Base-by-base conservation (phyloP, 2,329 filamentous ascomycete genomes). In the Apiospora aurea region DNA sequence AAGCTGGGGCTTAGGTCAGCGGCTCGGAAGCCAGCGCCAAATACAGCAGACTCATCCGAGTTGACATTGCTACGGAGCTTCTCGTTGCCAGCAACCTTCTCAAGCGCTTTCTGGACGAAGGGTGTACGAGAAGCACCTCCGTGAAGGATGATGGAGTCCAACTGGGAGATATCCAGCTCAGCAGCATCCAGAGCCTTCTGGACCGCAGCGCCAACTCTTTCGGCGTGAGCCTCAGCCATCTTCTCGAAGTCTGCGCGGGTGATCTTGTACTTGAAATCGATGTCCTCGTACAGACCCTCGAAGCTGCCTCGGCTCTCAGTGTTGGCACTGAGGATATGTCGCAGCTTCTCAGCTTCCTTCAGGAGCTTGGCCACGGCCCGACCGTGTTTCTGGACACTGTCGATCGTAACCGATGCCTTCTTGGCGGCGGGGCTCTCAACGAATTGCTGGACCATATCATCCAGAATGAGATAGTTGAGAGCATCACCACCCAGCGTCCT, bases 21-120 rank as follows among this genome's bases (percentile, higher is more conserved):
- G 69, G 94, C 96, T 80, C 95, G 94, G 87, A 99, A 98, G 41
- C 93, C 95, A 71, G 96, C 96, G 77, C 96, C 96, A 81, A 98
- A 97, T 13, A 97, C 96, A 69, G 96, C 96, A 34, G 96, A 93
- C 83, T 99, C 96, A 78, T 99, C 96, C 14, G 96, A 93, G 84
- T 99, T 99, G 80, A 99, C 96, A 78, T 97, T 99, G 79, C 92
- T 93, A 75, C 95, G 92, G 73, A 99, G 87, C 86, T 97, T 98
- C 69, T 93, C 90, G 10, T 91, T 83, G 49, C 94, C 93, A 69
- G 91, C 89, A 61, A 93, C 83, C 74, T 90, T 89, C 83, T 98
- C 95, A 21, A 99, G 90, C 77, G 93, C 89, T 83, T 92, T 96
- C 82, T 98, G 96, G 14, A 99, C 94, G 78, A 98, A 98, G 0